Conservation (phyloP, 2,329 filamentous ascomycete genomes). For the Aphanoascus verrucosus region DNA sequence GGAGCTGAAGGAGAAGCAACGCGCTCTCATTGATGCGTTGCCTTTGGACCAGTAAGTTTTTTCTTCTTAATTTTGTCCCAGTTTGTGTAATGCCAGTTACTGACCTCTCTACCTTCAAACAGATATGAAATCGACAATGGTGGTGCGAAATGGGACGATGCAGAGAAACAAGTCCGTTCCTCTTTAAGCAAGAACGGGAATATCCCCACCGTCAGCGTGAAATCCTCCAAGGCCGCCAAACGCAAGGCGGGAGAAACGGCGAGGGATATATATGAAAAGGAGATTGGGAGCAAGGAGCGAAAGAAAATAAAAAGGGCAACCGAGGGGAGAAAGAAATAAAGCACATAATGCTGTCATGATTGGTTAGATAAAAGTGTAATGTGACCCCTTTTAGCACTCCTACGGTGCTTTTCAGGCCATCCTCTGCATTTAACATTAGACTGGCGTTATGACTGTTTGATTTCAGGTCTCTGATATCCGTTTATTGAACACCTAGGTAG, state of each 20-base stretch:
- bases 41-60: slow-evolving; percentile 69
- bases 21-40: slow-evolving; percentile 78
- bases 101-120: slow-evolving; percentile 16
- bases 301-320: slow-evolving; percentile 38
- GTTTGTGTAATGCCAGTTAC: slow-evolving; percentile 15
- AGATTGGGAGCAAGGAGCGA: slow-evolving; percentile 34
- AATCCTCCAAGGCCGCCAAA: slow-evolving; percentile 59
- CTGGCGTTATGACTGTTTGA: not conserved
- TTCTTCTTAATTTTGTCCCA: not conserved
- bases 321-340: slow-evolving; percentile 27
- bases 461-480: not conserved
- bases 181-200: slow-evolving; percentile 44
- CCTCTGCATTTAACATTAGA: not conserved
- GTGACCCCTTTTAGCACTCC: not conserved
- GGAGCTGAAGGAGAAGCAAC: slow-evolving; percentile 66
- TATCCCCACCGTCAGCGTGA: slow-evolving; percentile 57
- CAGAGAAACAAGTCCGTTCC: slow-evolving; percentile 61
- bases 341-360: not conserved
- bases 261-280: slow-evolving; percentile 39
- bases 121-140: slow-evolving; percentile 40
- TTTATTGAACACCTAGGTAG: no score
- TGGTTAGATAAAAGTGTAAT: not conserved
- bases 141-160: slow-evolving; percentile 45
- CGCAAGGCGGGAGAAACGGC: slow-evolving; percentile 56
- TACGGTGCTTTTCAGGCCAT: not conserved